Base-by-base conservation (phyloP, 768 basidiomycete genomes). In the Chalciporus pseudorubinellus region DNA sequence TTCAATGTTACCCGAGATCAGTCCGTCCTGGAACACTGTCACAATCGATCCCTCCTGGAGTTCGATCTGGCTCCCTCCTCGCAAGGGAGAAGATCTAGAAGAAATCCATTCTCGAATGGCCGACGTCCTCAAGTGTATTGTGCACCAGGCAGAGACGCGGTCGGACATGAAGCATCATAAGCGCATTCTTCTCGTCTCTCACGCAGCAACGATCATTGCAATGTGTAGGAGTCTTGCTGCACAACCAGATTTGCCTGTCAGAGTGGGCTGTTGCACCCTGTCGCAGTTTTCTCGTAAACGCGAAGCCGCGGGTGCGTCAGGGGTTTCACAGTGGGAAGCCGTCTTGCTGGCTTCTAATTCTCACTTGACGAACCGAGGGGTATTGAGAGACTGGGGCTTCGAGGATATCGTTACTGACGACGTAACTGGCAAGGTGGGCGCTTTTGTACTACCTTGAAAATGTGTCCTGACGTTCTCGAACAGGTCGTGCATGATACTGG, bases 331-430 rank as follows among this genome's bases (percentile, higher is more conserved):
- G n/a, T 64, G 86, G 82, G 66, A 73, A 44, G 64, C 76, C 6
- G 59, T 63, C 31, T 62, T 61, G 28, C 60, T 89, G 21, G 85
- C 77, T 0, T 80, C 83, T 44, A 84, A 81, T 1, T 60, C 65
- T 1, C 84, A 88, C 65, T 45, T 65, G 48, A 67, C 89, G 34
- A 74, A 75, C 22, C 81, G 79, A 3, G 85, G 84, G 1, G 58
- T 78, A 2, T 72, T 77, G 46, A 74, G 88, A 56, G 85, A 87
- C 43, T 92, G 91, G 91, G 91, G 91, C 13, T 83, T 92, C 54
- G 85, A 89, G 58, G 83, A 92, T 64, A 77, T 88, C 9, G 68
- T 77, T 60, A 76, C 84, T 21, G 56, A 64, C 21, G 48, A 28
- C 0, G 73, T 74, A 6, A 69, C 79, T 52, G 87, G 87, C 39